These are phyloP conservation scores for Colletotrichum sp. DNA, from an alignment of 2,329 filamentous ascomycete species.

Conservation along the genomic window DNA sequence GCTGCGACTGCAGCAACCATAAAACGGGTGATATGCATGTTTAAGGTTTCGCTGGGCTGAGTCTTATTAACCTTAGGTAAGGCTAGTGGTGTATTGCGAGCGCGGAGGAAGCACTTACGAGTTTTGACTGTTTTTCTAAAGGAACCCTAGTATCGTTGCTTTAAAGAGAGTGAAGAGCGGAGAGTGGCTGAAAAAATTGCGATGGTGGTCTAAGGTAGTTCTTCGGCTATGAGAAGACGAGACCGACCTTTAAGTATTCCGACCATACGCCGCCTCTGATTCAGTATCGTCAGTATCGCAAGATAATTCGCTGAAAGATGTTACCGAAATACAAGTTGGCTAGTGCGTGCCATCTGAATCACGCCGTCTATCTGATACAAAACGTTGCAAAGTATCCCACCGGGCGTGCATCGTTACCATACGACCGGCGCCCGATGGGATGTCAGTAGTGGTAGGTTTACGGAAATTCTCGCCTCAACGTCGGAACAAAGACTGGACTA, in stretches of 20 bases:
- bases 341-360: neutral
- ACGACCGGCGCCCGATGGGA: neutral
- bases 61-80: neutral
- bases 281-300: neutral
- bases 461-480: neutral
- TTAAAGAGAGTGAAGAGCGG: neutral
- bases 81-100: neutral
- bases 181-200: neutral
- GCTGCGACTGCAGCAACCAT: neutral
- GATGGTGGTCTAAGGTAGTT: neutral
- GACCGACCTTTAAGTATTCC: neutral
- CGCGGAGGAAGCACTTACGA: neutral
- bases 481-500: neutral
- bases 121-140: neutral
- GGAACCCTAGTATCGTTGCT: neutral
- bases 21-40: neutral
- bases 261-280: neutral
- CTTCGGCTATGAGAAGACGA: neutral
- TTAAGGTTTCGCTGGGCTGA: neutral
- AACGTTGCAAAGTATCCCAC: neutral
- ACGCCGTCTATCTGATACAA: neutral
- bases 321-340: no score
- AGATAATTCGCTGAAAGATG: neutral
- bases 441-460: neutral
- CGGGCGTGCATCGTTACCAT: neutral